Conservation (phyloP, 305 asterid species). For the Fraxinus velutina region DNA sequence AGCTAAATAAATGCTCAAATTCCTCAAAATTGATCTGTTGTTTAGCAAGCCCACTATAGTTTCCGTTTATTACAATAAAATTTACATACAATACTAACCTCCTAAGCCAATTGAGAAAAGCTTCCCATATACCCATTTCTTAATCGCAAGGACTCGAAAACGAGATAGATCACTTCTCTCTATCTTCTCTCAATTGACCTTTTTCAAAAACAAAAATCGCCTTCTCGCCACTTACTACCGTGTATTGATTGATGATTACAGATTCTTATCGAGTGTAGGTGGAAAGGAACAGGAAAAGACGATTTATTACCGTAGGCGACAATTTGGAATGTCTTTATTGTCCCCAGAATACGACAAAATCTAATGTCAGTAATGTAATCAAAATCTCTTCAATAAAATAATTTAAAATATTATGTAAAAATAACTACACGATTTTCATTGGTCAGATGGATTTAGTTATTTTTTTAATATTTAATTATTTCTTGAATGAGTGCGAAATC, state of each 20-base stretch:
- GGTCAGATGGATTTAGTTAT: constrained; percentile 28
- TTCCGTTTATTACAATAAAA: not conserved
- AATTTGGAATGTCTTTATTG: constrained; percentile 19
- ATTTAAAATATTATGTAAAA: too few relatives aligned
- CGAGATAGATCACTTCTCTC: constrained; percentile 39
- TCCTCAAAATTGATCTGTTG: not conserved
- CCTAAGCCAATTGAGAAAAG: constrained; percentile 97
- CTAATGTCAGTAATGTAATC: constrained; percentile 5
- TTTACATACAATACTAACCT: constrained; percentile 36
- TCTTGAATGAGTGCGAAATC: not conserved
- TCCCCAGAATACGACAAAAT: constrained; percentile 24
- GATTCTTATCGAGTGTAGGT: constrained; percentile 7
- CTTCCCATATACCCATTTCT: constrained; percentile 90
- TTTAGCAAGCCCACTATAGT: not conserved
- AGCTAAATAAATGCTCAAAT: constrained; percentile 2
- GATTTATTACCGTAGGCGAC: constrained; percentile 19
- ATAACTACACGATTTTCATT: not conserved
- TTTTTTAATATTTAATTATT: not conserved
- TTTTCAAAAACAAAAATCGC: not conserved
- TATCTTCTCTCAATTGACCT: constrained; percentile 41
- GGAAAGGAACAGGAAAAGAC: constrained; percentile 3
- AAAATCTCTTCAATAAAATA: too few relatives aligned
- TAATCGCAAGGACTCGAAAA: constrained; percentile 28
- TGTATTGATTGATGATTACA: constrained; percentile 15
- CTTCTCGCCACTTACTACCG: constrained; percentile 11